Evolutionary conservation across 163 green algal species (phyloP), one percentile per base, ranked within the genome.

Genomic region (Prototheca wickerhamii): DNA sequence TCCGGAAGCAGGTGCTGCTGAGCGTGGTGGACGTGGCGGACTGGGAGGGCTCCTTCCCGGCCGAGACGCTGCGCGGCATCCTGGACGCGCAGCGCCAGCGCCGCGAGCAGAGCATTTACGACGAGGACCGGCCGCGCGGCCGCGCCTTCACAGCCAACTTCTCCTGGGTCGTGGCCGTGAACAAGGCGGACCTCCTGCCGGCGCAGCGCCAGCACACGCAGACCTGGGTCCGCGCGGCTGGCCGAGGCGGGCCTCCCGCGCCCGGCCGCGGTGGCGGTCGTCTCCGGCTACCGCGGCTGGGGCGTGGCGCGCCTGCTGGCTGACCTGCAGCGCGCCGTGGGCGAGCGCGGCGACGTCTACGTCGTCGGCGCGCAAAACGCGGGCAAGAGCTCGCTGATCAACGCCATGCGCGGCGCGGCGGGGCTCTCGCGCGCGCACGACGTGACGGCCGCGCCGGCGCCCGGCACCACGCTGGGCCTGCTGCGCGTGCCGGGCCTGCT

Each of bases 371-470:
- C 86, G 4, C 87, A 95, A 69, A 95, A 92, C 62, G 91, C 91
- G 28, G 93, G 93, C 61, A 99, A 99, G 76, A 91, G 76, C 64
- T 91, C 78, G 0, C 84, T 99, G 23, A 95, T 99, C 67, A 91
- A 90, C 63, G 85, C 92, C 17, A 88, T 98, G 81, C 82, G 84
- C 64, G 55, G 63, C 26, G 67, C 75, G 21, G 80, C 70, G 2
- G 75, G 85, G 15, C 85, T 81, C 3, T 52, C 43, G 17, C 42
- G 32, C 54, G 51, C 57, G 8, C 30, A 50, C 34, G 71, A 84
- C 20, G 74, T 91, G 3, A 96, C 89, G 23, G 75, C 86, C 7
- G 89, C 90, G 2, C 64, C 80, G 2, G 61, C 97, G 51, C 91
- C 94, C 0, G 94, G 93, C 58, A 98, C 93, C 4, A 98, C 94